phyloP scores from a whole-genome alignment of 192 early-diverging fungal species.

The Mortierella claussenii region DNA sequence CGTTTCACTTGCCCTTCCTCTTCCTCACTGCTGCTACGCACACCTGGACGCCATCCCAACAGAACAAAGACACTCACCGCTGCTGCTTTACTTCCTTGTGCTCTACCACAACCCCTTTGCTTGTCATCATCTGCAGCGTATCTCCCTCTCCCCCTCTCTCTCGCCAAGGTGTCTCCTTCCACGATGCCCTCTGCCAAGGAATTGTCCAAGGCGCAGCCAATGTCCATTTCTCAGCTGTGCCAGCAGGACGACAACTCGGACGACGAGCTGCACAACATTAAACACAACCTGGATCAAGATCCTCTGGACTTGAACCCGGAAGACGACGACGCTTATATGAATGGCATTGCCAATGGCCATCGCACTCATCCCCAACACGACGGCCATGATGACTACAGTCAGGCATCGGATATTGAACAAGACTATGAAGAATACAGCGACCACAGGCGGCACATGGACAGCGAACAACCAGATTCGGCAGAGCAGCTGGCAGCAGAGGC shows the following conservation, averaged over 20 bases:
- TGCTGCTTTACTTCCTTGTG: no score
- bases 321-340: conserved; percentile 11
- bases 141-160: neutral
- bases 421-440: conserved; percentile 12
- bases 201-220: conserved; percentile 36
- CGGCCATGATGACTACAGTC: conserved; percentile 7
- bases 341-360: neutral
- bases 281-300: conserved; percentile 23
- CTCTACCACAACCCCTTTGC: no score
- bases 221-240: conserved; percentile 47
- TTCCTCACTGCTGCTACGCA: no score
- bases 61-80: no score
- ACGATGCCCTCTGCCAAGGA: conserved; percentile 35
- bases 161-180: neutral
- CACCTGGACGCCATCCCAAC: no score
- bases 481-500: conserved; percentile 43
- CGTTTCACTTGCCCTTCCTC: no score
- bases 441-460: conserved; percentile 1
- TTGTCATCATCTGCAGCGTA: no score
- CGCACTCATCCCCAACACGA: neutral
- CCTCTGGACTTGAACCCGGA: conserved; percentile 23
- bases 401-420: conserved; percentile 19
- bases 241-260: conserved; percentile 30
- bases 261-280: conserved; percentile 10
- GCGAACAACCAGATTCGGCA: conserved; percentile 11